Percentiles rank a stretch among this genome's conserved stretches.
These are phyloP conservation scores for Sarocladiaceae sp. DNA, from an alignment of 2,329 filamentous ascomycete genomes.

Conservation along the genomic window DNA sequence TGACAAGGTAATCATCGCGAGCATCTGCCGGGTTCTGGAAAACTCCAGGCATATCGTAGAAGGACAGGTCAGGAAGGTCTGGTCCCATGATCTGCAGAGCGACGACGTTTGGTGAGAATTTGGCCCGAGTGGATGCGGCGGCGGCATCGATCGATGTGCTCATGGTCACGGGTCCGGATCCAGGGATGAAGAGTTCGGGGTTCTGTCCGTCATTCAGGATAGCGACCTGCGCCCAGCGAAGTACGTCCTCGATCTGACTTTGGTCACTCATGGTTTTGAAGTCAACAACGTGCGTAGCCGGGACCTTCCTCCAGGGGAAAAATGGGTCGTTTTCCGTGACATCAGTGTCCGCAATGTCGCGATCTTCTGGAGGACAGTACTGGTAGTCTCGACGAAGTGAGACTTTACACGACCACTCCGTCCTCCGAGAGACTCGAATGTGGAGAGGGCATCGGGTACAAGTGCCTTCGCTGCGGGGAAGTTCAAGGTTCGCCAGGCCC, in stretches of 20 bases:
- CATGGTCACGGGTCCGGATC: slow-evolving; percentile 35
- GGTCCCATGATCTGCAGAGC: slow-evolving; percentile 71
- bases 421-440: slow-evolving; percentile 61
- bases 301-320: slow-evolving; percentile 59
- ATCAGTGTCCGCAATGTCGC: slow-evolving; percentile 37
- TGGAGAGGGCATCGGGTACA: slow-evolving; percentile 81
- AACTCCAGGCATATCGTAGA: slow-evolving; percentile 82
- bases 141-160: slow-evolving; percentile 29
- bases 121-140: slow-evolving; percentile 46
- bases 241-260: slow-evolving; percentile 58
- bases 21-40: slow-evolving; percentile 65
- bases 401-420: slow-evolving; percentile 65
- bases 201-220: slow-evolving; percentile 63
- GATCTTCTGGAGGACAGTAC: slow-evolving; percentile 39
- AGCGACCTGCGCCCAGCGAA: slow-evolving; percentile 73
- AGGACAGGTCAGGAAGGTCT: slow-evolving; percentile 67
- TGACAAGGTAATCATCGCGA: slow-evolving; percentile 64
- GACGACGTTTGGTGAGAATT: slow-evolving; percentile 81
- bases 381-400: slow-evolving; percentile 62
- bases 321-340: slow-evolving; percentile 51
- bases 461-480: slow-evolving; percentile 66
- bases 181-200: slow-evolving; percentile 50
- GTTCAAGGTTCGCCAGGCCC: slow-evolving; percentile 63
- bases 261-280: slow-evolving; percentile 64
- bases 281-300: slow-evolving; percentile 38